phyloP scores from a whole-genome alignment of 306 rosid genomes.

The Dalbergia oliveri region DNA sequence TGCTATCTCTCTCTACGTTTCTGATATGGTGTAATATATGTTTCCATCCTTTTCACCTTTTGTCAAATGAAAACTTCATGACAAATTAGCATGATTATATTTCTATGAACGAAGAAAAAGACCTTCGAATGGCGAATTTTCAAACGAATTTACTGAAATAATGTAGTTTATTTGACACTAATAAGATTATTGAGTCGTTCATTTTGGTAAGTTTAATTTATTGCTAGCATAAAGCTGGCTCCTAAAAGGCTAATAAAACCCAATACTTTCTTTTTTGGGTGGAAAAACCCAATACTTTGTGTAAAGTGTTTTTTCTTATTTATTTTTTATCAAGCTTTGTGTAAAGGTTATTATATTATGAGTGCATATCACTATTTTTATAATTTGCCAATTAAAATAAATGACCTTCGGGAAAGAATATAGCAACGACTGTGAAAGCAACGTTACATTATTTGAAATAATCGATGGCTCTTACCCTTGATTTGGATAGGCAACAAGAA shows the following conservation, averaged over 20 bases:
- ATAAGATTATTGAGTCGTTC: not conserved
- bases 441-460: too few species aligned
- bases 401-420: too few species aligned
- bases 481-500: too few species aligned
- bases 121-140: not conserved
- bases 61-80: constrained; percentile 6
- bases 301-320: too few species aligned
- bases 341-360: not conserved
- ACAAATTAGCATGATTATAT: not conserved
- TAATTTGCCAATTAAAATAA: not conserved
- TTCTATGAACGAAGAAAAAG: not conserved
- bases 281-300: too few species aligned
- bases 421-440: too few species aligned
- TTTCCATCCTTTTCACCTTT: constrained; percentile 29
- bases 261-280: too few species aligned
- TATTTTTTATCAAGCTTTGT: too few species aligned
- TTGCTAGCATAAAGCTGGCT: not conserved
- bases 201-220: not conserved
- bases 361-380: not conserved
- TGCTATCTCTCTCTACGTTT: constrained; percentile 31
- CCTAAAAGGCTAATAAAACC: not conserved
- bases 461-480: too few species aligned
- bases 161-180: not conserved
- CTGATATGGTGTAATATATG: constrained; percentile 2
- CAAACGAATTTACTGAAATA: not conserved